Percentiles rank a stretch among this genome's conserved stretches.
phyloP scores from a whole-genome alignment of 192 early-diverging fungal species.

The Irineochytrium annulatum region DNA sequence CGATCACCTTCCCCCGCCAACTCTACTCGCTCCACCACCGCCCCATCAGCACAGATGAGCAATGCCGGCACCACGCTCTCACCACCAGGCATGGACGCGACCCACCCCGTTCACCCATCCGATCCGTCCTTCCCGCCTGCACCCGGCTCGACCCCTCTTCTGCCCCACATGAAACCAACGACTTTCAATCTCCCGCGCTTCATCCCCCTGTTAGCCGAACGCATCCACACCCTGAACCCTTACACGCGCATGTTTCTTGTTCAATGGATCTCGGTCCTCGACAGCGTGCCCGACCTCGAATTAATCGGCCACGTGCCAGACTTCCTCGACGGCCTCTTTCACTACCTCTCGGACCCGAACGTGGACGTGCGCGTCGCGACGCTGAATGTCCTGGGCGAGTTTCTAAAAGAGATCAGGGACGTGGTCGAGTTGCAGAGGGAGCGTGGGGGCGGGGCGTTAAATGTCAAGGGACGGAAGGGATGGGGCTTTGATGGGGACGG shows the following conservation, averaged over 20 bases:
- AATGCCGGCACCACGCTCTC: too few species aligned
- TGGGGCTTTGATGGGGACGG: not conserved
- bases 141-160: slow-evolving; percentile 32
- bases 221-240: slow-evolving; percentile 87
- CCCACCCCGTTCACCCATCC: not conserved
- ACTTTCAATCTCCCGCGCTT: slow-evolving; percentile 87
- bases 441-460: slow-evolving; percentile 30
- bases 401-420: slow-evolving; percentile 84
- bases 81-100: not conserved
- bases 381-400: slow-evolving; percentile 76
- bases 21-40: not conserved
- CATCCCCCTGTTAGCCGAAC: slow-evolving; percentile 88
- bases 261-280: slow-evolving; percentile 86
- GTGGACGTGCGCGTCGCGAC: slow-evolving; percentile 85
- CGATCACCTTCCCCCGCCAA: not conserved
- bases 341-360: slow-evolving; percentile 84
- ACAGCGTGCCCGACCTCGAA: slow-evolving; percentile 92
- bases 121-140: slow-evolving; percentile 26
- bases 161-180: slow-evolving; percentile 27
- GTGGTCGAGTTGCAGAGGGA: slow-evolving; percentile 62
- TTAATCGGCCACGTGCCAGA: slow-evolving; percentile 86
- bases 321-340: slow-evolving; percentile 88
- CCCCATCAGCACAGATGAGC: too few species aligned
- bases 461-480: slow-evolving; percentile 26
- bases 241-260: slow-evolving; percentile 88